A percentile compares a stretch with the other conserved stretches of the same genome.
phyloP scores from a whole-genome alignment of 108 stramenopile genomes.

The Poteriospumella lacustris region DNA sequence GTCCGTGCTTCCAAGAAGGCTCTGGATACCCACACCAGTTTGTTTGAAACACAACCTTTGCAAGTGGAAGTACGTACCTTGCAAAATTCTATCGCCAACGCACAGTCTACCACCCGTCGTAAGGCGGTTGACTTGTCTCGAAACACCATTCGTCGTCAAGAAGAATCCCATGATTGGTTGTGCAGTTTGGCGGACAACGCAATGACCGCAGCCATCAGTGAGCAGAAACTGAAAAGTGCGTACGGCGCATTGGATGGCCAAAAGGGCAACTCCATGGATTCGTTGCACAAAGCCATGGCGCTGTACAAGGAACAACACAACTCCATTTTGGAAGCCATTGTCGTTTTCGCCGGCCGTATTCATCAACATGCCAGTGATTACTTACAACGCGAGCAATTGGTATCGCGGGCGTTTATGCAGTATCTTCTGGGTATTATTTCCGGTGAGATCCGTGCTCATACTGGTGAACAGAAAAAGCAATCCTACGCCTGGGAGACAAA shows the following conservation, averaged over 20 bases:
- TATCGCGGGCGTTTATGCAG: background rate
- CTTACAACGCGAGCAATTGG: background rate
- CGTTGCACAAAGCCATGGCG: background rate
- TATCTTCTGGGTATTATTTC: background rate
- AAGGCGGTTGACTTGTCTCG: background rate
- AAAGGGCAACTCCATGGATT: background rate
- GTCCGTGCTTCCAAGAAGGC: background rate
- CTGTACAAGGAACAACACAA: conserved; percentile 4
- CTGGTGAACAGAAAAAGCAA: background rate
- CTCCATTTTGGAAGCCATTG: conserved; percentile 6
- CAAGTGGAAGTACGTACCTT: background rate
- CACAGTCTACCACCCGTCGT: background rate
- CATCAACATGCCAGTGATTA: conserved; percentile 22
- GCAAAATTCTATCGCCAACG: background rate
- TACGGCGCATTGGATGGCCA: background rate
- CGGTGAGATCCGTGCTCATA: background rate
- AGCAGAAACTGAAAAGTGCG: background rate
- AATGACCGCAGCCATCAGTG: background rate
- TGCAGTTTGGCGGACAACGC: conserved; percentile 5
- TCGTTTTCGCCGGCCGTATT: conserved; percentile 17
- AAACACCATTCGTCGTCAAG: background rate
- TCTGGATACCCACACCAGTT: background rate
- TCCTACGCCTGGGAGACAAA: conserved; percentile 12
- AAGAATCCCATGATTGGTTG: conserved; percentile 18
- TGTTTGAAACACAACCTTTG: background rate